These are phyloP conservation scores for Vitis hybrid DNA, from an alignment of 177 flowering plant genomes.

Conservation along the genomic window DNA sequence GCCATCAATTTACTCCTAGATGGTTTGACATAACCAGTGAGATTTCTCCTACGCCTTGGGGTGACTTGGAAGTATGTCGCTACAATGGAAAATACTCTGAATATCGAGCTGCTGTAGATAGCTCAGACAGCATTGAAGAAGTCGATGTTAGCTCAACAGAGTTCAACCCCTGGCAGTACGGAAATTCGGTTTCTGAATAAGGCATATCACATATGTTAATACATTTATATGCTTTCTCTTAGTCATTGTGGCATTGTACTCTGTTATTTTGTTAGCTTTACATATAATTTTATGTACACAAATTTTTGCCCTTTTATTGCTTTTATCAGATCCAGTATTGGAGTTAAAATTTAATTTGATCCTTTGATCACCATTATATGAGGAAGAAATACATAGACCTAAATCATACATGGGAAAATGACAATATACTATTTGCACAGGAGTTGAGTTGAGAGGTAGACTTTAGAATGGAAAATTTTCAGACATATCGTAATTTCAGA, in stretches of 20 bases:
- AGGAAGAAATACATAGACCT: too few species aligned
- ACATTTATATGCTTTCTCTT: background rate
- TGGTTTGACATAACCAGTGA: constrained; percentile 78
- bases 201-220: background rate
- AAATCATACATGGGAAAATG: too few species aligned
- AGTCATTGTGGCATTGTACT: background rate
- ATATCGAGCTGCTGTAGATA: constrained; percentile 65
- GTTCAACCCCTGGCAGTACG: constrained; percentile 90
- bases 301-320: too few species aligned
- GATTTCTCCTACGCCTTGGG: constrained; percentile 82
- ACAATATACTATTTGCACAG: too few species aligned
- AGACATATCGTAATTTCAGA: too few species aligned
- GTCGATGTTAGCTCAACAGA: constrained; percentile 44
- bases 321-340: too few species aligned
- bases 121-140: constrained; percentile 34
- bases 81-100: constrained; percentile 77
- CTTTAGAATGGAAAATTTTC: too few species aligned
- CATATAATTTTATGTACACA: too few species aligned
- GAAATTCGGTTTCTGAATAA: constrained; percentile 34
- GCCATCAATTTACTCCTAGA: constrained; percentile 61
- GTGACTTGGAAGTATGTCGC: constrained; percentile 77
- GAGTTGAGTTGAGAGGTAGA: too few species aligned
- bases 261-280: background rate
- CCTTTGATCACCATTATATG: too few species aligned
- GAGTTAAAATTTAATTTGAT: too few species aligned